Conservation (phyloP, 2,329 filamentous ascomycete genomes). For the Alternaria postmessia region DNA sequence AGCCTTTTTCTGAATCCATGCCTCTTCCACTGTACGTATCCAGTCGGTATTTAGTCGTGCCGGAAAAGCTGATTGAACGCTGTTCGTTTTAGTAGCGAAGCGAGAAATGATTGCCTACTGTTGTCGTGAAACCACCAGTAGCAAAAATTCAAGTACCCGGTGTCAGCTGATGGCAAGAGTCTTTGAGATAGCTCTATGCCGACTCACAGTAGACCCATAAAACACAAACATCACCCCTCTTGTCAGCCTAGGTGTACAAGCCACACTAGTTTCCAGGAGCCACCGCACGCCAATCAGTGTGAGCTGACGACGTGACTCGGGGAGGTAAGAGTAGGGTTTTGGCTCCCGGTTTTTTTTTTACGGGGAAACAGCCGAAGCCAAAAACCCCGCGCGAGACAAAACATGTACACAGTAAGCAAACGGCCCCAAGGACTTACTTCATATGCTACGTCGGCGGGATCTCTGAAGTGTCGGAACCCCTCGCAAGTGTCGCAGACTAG, state of each 20-base stretch:
- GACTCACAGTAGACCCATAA: not conserved
- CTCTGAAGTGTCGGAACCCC: not conserved
- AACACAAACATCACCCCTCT: conserved; percentile 1
- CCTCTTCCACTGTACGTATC: not conserved
- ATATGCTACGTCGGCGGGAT: not conserved
- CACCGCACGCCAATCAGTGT: conserved; percentile 6
- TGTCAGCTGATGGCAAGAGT: not conserved
- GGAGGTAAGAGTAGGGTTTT: conserved; percentile 12
- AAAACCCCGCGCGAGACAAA: conserved; percentile 7
- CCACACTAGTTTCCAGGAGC: conserved; percentile 14
- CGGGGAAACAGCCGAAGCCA: conserved; percentile 12
- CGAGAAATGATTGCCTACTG: not conserved
- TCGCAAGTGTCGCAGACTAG: conserved; percentile 3
- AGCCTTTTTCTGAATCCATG: not conserved
- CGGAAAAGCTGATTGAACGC: not conserved
- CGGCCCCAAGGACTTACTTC: not conserved
- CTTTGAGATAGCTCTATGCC: not conserved
- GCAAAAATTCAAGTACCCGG: not conserved
- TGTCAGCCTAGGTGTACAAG: conserved; percentile 9
- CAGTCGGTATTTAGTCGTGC: not conserved
- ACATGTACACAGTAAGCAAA: conserved; percentile 7
- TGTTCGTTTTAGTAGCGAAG: not conserved
- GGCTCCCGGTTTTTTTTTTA: conserved; percentile 11
- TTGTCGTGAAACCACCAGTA: not conserved
- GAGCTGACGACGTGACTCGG: conserved; percentile 5